Evolutionary conservation across 139 green algal species (phyloP), one percentile per base, ranked within the genome.

Genomic region (Chlorella vulgaris): DNA sequence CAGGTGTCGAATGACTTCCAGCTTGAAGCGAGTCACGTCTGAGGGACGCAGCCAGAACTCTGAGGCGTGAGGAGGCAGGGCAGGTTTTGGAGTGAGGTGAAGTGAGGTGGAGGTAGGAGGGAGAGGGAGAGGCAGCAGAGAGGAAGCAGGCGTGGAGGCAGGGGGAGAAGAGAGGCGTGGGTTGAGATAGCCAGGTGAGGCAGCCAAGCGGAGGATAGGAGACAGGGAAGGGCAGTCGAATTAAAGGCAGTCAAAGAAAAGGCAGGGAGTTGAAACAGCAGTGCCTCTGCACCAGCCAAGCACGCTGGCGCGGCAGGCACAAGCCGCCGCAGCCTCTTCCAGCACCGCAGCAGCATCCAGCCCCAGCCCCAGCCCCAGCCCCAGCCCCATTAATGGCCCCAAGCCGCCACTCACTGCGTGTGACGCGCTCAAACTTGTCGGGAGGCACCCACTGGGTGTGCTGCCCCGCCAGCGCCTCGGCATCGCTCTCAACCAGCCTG

Each of bases 41-140:
- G 78, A 67, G 0, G 91, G 88, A 50, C 85, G 82, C 50, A 96
- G 80, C 93, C 93, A 97, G 75, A 91, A 96, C 86, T 97, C 73
- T 79, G 73, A 50, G 5, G 50, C 13, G 39, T 10, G 18, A 1
- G 40, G 40, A 36, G 68, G 4, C 6, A 50, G 31, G 5, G 31
- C 5, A 31, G 42, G 24, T 40, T 19, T 39, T 3, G 13, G 28
- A 7, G 47, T 24, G 47, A 58, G 47, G n/a, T n/a, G n/a, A n/a
- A n/a, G n/a, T n/a, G n/a, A n/a, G n/a, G n/a, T n/a, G n/a, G n/a
- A n/a, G n/a, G n/a, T n/a, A n/a, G n/a, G n/a, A n/a, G n/a, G n/a
- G n/a, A n/a, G n/a, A n/a, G n/a, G n/a, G n/a, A n/a, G n/a, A n/a
- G n/a, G n/a, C n/a, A n/a, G n/a, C n/a, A n/a, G n/a, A n/a, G n/a